Percentiles rank a stretch among this genome's conserved stretches.
These are phyloP conservation scores for Umbelopsis vinacea DNA, from an alignment of 192 early-diverging fungal genomes.

Conservation along the genomic window DNA sequence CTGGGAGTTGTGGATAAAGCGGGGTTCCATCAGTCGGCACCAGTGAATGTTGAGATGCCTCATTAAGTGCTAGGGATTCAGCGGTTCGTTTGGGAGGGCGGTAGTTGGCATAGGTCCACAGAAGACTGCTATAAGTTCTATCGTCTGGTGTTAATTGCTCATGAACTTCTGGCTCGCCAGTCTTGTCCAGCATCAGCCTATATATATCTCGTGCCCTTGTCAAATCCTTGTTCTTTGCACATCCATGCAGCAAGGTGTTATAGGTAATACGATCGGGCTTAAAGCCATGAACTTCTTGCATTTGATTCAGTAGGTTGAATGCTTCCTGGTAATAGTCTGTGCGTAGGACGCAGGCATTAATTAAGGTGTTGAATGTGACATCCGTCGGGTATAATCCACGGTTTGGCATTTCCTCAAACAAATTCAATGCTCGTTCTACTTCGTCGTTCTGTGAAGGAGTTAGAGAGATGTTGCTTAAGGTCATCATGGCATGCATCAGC, in stretches of 20 bases:
- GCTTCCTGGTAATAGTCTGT: slow-evolving; percentile 86
- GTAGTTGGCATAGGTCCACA: slow-evolving; percentile 69
- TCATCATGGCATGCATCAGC: not conserved
- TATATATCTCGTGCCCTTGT: slow-evolving; percentile 67
- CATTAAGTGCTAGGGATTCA: not conserved
- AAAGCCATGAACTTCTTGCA: slow-evolving; percentile 81
- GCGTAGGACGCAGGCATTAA: slow-evolving; percentile 80
- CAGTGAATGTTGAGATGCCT: not conserved
- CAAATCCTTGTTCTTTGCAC: slow-evolving; percentile 77
- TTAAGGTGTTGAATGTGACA: slow-evolving; percentile 86
- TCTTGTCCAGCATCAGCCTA: slow-evolving; percentile 57
- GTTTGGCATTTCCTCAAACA: slow-evolving; percentile 89
- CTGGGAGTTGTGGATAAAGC: slow-evolving; percentile 12
- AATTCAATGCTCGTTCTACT: slow-evolving; percentile 88
- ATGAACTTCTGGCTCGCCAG: slow-evolving; percentile 39
- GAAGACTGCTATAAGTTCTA: slow-evolving; percentile 69
- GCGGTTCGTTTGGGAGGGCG: slow-evolving; percentile 28
- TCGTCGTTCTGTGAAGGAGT: slow-evolving; percentile 55
- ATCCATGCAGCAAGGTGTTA: slow-evolving; percentile 80
- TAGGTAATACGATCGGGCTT: slow-evolving; percentile 78
- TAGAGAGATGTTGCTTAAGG: not conserved
- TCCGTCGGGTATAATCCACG: slow-evolving; percentile 71
- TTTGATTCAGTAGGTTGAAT: slow-evolving; percentile 79
- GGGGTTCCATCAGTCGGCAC: slow-evolving; percentile 14
- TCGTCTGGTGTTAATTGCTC: slow-evolving; percentile 56